Evolutionary conservation across 192 early-diverging fungal species (phyloP), one percentile per base, ranked within the genome.

Genomic region (Pilaira anomala): DNA sequence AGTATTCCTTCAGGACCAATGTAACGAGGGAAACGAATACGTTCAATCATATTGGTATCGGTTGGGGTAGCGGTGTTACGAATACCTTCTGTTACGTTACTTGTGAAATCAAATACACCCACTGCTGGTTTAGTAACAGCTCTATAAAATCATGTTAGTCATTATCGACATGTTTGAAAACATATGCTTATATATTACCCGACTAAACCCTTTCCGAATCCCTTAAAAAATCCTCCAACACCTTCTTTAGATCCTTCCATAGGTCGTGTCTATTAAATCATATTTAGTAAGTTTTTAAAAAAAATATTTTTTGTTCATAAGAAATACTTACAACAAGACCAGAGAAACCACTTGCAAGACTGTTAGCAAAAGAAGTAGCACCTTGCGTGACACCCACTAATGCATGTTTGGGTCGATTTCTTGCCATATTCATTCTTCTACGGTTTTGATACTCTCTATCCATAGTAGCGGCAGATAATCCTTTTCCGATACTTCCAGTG

Each of bases 401-500:
- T 4, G 91, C 93, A 74, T 98, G 95, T 50, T 86, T 87, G 24
- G 97, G 97, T 9, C 87, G 81, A 73, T 98, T 97, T 55, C 95
- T 72, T 4, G 86, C 86, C 58, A 85, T 86, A 26, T 79, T 77
- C 65, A 96, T 79, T 21, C 92, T 83, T 61, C 96, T 76, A 19
- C 87, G 82, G 45, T 92, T 86, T 78, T 96, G 94, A 73, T 89
- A 98, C 46, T 84, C 73, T 63, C 85, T 87, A 72, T 99, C 97
- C 84, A 99, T 77, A 0, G 97, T 97, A 36, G 94, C 95, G 13
- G 91, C 91, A 0, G 97, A 90, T 28, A 98, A 71, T 33, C 96
- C 97, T 82, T 99, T 99, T 65, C 95, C 91, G 44, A 99, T 84
- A 65, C 92, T 94, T 65, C 93, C 97, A 3, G 97, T 92, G 55